Evolutionary conservation across 768 basidiomycete genomes (phyloP), one percentile per base, ranked within the genome.

Genomic region (Boletus sp.): DNA sequence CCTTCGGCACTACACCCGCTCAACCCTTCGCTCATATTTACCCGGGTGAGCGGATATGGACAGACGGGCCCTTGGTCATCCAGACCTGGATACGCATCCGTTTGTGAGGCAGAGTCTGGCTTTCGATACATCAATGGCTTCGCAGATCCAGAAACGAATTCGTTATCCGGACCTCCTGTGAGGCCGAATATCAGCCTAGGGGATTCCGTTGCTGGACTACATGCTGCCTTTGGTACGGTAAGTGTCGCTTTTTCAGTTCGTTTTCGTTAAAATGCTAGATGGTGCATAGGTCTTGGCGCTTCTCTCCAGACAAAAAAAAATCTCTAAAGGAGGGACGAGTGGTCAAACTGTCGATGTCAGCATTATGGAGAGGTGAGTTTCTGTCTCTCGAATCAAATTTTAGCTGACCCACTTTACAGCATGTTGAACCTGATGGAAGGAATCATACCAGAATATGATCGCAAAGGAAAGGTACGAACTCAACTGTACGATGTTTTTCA

Each of bases 1-100:
- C 86, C 86, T 2, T 71, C 71, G 11, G 77, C 78, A 52, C 66
- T 89, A 5, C 82, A 81, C 20, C 84, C 83, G n/a, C 83, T 85
- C 58, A 95, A 96, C 63, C 89, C 92, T 0, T 86, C 85, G 51
- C 80, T 98, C 55, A 91, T 98, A 64, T 94, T 92, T 67, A 96
- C 94, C 7, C 92, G 94, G 59, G 84, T 89, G 20, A 86, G 85
- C 59, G 87, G 87, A 8, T 89, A 87, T 60, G 87, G 87, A 3
- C 87, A 89, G 63, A 87, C 85, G 0, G 87, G 87, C 2, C 86
- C 87, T 20, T 89, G 86, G 87, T 78, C 84, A 0, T 77, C 81
- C 18, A 80, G 85, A 11, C 86, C 86, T 6, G 86, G 87, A 18
- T 89, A 85, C 58, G 86, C 87, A 3, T 85, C 87, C 5, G 86